These are phyloP conservation scores for Gracilariopsis chorda DNA, from an alignment of 23 red algal genomes.

Conservation along the genomic window DNA sequence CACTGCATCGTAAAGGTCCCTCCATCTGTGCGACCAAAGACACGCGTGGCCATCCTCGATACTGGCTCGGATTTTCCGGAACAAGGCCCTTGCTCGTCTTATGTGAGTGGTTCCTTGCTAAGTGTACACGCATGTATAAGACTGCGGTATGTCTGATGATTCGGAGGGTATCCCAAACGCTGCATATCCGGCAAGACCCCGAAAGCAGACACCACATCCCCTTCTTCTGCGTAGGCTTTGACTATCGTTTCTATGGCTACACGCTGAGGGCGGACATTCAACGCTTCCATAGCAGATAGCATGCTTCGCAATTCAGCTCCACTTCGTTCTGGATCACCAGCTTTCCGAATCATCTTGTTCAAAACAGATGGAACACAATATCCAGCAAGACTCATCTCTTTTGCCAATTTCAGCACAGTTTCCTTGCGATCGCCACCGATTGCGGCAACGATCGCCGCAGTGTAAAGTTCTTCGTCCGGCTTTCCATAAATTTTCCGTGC, in stretches of 20 bases:
- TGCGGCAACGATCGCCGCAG: conserved; percentile 51
- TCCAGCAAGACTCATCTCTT: conserved; percentile 62
- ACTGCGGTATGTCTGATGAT: conserved; percentile 32
- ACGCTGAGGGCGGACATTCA: conserved; percentile 37
- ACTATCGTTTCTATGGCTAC: conserved; percentile 37
- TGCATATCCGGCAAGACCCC: conserved; percentile 51
- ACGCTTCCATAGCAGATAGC: conserved; percentile 52
- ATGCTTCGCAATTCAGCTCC: conserved; percentile 49
- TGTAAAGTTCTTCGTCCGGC: conserved; percentile 62
- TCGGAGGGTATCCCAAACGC: conserved; percentile 54
- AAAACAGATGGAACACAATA: conserved; percentile 43
- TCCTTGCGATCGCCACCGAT: conserved; percentile 31
- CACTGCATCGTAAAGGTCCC: conserved; percentile 45
- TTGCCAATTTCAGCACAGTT: conserved; percentile 20
- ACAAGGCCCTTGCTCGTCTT: conserved; percentile 25
- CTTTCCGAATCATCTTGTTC: conserved; percentile 46
- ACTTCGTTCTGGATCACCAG: conserved; percentile 46
- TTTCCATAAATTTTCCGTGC: conserved; percentile 14
- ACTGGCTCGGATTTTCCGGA: not conserved
- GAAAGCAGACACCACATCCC: conserved; percentile 35
- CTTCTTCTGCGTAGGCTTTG: conserved; percentile 36
- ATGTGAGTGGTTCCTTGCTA: conserved; percentile 20
- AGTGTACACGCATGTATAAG: conserved; percentile 40
- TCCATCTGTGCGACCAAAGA: conserved; percentile 19
- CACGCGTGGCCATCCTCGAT: conserved; percentile 14